These are phyloP conservation scores for Artemisia argyi DNA, from an alignment of 129 eudicot species.

Conservation along the genomic window DNA sequence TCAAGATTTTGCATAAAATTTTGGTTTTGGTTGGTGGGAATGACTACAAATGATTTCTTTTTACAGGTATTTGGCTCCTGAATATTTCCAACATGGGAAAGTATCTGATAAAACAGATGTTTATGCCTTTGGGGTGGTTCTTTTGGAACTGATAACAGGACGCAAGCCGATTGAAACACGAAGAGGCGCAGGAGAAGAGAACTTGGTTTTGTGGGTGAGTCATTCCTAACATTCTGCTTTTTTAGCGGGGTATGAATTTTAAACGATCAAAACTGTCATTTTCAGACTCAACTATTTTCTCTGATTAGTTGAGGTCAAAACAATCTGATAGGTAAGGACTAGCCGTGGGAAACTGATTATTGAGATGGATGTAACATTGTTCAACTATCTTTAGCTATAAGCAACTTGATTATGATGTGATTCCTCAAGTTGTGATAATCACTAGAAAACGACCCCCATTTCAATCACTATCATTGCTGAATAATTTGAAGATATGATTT, in stretches of 20 bases:
- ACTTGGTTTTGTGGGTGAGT: slow-evolving; percentile 56
- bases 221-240: slow-evolving; percentile 6
- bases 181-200: slow-evolving; percentile 88
- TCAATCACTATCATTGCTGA: slow-evolving; percentile 1
- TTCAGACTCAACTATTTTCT: background rate
- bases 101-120: slow-evolving; percentile 98
- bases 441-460: too few species aligned
- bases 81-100: slow-evolving; percentile 99
- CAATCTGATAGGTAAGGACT: background rate
- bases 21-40: slow-evolving; percentile 7
- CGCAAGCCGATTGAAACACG: slow-evolving; percentile 86
- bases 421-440: background rate
- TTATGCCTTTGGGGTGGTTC: slow-evolving; percentile 96
- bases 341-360: background rate
- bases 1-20: background rate
- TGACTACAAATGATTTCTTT: background rate
- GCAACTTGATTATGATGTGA: background rate
- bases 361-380: background rate
- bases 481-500: background rate
- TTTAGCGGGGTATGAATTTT: too few species aligned
- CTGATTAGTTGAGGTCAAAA: background rate
- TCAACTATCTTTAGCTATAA: background rate
- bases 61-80: slow-evolving; percentile 94
- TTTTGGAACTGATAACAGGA: slow-evolving; percentile 87
- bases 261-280: too few species aligned